Evolutionary conservation across 1,284 basidiomycete species (phyloP).

Genomic region (Rhodotorula sp.): DNA sequence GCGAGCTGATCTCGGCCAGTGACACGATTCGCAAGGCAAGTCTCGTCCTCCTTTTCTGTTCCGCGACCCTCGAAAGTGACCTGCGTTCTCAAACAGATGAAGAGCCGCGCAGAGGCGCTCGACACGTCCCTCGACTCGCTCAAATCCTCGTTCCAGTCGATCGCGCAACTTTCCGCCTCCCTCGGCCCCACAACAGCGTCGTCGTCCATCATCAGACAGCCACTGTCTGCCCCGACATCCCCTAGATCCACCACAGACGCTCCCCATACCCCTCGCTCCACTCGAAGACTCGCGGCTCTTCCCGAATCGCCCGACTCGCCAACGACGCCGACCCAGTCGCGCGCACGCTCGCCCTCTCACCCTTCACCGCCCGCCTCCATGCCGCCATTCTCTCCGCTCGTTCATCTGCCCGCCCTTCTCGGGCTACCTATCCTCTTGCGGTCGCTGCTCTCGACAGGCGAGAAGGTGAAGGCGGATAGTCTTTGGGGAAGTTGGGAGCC

Average conservation of each 20-base stretch:
- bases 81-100: constrained; percentile 62
- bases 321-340: not conserved
- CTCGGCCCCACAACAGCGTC: constrained; percentile 52
- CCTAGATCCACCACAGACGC: not conserved
- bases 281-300: not conserved
- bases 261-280: too few species aligned
- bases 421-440: constrained; percentile 31
- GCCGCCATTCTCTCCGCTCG: constrained; percentile 27
- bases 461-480: constrained; percentile 12
- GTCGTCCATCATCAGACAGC: not conserved
- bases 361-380: not conserved
- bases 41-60: not conserved
- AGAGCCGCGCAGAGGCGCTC: constrained; percentile 72
- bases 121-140: constrained; percentile 78
- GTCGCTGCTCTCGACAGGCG: constrained; percentile 3
- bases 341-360: not conserved
- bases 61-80: not conserved
- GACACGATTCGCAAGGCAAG: constrained; percentile 75
- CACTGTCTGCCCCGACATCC: not conserved
- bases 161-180: constrained; percentile 71
- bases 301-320: constrained; percentile 4
- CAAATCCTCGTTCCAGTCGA: constrained; percentile 74
- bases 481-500: constrained; percentile 45
- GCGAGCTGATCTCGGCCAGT: constrained; percentile 80
- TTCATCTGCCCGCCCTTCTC: constrained; percentile 37